Percentiles rank a stretch among this genome's conserved stretches.
phyloP scores from a whole-genome alignment of 2,329 filamentous ascomycete species.

The Epichloe coenophiala region DNA sequence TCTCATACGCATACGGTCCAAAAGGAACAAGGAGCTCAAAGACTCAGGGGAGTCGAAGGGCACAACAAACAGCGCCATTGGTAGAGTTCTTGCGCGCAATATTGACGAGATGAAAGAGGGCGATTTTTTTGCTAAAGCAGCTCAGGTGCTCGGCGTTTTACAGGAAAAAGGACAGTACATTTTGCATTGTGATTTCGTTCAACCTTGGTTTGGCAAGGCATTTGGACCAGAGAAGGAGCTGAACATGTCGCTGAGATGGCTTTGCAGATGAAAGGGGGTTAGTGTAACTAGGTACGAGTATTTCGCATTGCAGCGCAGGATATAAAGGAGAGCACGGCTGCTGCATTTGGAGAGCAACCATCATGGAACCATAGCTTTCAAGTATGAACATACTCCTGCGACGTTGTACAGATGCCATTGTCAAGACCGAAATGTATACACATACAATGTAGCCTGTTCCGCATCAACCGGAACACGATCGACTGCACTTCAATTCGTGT shows the following conservation, averaged over 20 bases:
- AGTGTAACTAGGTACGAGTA: background rate
- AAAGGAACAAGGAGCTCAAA: background rate
- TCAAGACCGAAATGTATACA: background rate
- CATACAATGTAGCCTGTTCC: no score
- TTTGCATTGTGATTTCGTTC: background rate
- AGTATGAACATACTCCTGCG: no score
- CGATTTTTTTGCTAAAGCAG: background rate
- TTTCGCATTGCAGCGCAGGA: background rate
- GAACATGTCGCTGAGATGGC: background rate
- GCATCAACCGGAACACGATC: no score
- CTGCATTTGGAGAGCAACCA: background rate
- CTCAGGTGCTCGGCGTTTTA: constrained; percentile 5
- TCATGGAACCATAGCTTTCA: no score
- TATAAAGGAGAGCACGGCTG: background rate
- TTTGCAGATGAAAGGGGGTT: background rate
- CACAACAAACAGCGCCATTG: background rate
- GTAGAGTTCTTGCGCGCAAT: background rate
- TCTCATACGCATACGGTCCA: background rate
- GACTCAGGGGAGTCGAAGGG: background rate
- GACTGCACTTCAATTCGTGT: no score
- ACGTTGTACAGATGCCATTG: background rate
- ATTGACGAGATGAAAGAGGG: background rate
- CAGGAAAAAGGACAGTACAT: background rate
- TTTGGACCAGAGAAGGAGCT: background rate
- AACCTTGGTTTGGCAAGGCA: background rate